Base-by-base conservation (phyloP, 345 rosid genomes). In the Salix udensis region DNA sequence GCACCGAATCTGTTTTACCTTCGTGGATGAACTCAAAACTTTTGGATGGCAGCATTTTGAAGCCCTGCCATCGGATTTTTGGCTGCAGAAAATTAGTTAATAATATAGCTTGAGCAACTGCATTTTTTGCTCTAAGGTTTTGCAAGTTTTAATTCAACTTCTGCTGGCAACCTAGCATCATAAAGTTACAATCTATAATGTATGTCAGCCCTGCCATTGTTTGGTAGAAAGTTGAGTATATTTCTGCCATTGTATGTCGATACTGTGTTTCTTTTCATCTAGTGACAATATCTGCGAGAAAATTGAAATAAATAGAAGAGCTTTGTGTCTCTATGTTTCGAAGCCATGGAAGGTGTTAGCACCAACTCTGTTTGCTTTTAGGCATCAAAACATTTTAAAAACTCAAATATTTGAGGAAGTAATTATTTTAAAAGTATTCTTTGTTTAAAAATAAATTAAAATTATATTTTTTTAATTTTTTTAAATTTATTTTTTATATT, bases 11-110 rank as follows among this genome's bases (percentile, higher is more conserved):
- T 23, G 23, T 65, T 65, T 55, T 72, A 42, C 21, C 65, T 48
- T 66, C 39, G 37, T 37, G 50, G 23, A 7, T 74, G 44, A 19
- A 31, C 36, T 40, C 30, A 31, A 66, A 9, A 6, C 18, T 21
- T 53, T 52, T 36, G 50, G 62, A 66, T 23, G 78, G 66, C 34
- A 67, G 72, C 44, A 50, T 42, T 67, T 67, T 67, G 39, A n/a
- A 50, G 26, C 52, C 23, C 48, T 75, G 39, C 69, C 69, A 62
- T 42, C 58, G 9, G 7, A 15, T 10, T 40, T 24, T 23, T 39
- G 2, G 14, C 36, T 10, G 48, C 67, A 36, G 67, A 11, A 40
- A 40, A 40, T 42, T 11, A 42, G 24, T 16, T 61, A 24, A 19
- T 24, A 24, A 26, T 31, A 40, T 31, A 23, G 31, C 30, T 36